Percentiles rank a stretch among this genome's conserved stretches.
Evolutionary conservation across 441 rosid species (phyloP).

Genomic region (Arabidopsis hybrid): DNA sequence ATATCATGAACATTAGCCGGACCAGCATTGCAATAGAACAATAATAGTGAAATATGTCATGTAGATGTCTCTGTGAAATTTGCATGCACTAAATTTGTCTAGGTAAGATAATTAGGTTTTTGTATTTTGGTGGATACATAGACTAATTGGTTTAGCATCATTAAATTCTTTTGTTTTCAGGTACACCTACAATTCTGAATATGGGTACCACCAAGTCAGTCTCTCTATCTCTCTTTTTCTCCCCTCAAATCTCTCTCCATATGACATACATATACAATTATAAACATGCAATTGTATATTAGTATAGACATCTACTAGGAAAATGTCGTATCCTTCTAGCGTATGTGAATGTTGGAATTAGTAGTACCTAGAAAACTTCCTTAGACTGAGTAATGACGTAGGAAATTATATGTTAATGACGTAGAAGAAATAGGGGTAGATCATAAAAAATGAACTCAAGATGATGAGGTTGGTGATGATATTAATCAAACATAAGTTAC

Average conservation of each 20-base stretch:
- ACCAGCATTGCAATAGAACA: constrained; percentile 27
- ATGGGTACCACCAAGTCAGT: constrained; percentile 81
- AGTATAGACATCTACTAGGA: constrained; percentile 5
- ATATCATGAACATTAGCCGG: constrained; percentile 26
- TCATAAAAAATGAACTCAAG: neutral
- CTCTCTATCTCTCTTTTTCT: constrained; percentile 7
- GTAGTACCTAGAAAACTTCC: neutral
- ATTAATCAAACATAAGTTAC: neutral
- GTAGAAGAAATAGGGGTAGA: neutral
- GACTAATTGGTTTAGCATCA: constrained; percentile 31
- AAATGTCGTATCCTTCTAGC: constrained; percentile 6
- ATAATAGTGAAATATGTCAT: constrained; percentile 30
- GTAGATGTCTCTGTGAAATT: constrained; percentile 16
- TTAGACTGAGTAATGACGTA: neutral
- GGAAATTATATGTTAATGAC: no score
- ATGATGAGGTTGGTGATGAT: neutral
- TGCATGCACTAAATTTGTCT: constrained; percentile 27
- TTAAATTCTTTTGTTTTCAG: constrained; percentile 54
- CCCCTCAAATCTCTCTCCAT: neutral
- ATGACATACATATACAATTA: constrained; percentile 15
- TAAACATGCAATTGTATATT: constrained; percentile 14
- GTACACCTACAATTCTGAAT: constrained; percentile 77
- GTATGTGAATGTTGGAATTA: neutral
- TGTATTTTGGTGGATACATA: constrained; percentile 25
- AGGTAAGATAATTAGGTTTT: neutral